Base-by-base conservation (phyloP, 2,329 filamentous ascomycete genomes). In the Pseudogymnoascus pannorum region DNA sequence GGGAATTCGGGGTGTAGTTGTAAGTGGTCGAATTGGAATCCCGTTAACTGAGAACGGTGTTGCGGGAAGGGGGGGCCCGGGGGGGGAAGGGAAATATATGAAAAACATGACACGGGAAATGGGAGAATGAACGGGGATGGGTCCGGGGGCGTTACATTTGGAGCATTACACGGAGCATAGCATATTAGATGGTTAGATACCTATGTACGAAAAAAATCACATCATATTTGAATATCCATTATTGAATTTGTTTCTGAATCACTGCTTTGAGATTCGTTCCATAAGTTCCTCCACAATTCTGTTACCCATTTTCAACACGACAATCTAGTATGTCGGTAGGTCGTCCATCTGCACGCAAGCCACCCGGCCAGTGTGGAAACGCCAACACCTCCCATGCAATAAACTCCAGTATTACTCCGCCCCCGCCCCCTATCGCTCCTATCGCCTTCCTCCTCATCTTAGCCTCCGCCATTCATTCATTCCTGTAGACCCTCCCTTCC, bases 1-100 rank as follows among this genome's bases (percentile, higher is more conserved):
- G 85, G 85, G 36, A 80, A 77, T 0, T 84, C 84, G 14, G 85
- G 85, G 1, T 87, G 85, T 68, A 77, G 75, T 71, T 87, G 85
- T 70, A 75, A 79, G 66, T 87, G 84, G 81, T 75, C 77, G 61
- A 87, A 87, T 59, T 73, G 48, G 48, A n/a, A 54, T 16, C 26
- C 48, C 7, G 48, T 29, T 54, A 11, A 3, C 7, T 54, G 26
- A 31, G 18, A 22, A 14, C 5, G 18, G 18, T 12, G 9, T 22
- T 20, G 5, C 7, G 14, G 35, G 35, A 40, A 11, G 11, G 20
- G 18, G 40, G 11, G 40, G 1, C 2, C 12, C 6, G 42, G 22
- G 14, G 40, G 20, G 40, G 3, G 2, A 26, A 16, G 42, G 22
- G 22, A n/a, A n/a, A 26, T 48, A 26, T 31, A 18, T 54, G 14